phyloP scores from a whole-genome alignment of 768 basidiomycete genomes.

The Xerocomellus chrysenteron region DNA sequence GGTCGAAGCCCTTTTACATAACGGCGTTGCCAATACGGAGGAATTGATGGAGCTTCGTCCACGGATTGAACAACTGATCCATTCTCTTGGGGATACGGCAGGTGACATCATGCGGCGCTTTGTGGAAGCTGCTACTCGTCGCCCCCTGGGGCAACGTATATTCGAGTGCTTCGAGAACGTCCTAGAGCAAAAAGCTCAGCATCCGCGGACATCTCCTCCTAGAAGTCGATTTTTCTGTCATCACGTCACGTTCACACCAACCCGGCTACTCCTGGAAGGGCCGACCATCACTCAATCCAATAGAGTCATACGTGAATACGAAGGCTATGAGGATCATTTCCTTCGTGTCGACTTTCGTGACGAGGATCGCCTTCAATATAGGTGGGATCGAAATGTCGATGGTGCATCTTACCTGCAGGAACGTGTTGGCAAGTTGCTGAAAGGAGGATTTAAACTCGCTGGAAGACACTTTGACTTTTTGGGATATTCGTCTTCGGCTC shows the following conservation, averaged over 20 bases:
- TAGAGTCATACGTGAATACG: slow-evolving; percentile 69
- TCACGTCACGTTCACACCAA: slow-evolving; percentile 76
- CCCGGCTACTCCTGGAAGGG: slow-evolving; percentile 70
- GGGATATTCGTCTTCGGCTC: slow-evolving; percentile 76
- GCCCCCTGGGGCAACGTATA: slow-evolving; percentile 43
- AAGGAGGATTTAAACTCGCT: slow-evolving; percentile 65
- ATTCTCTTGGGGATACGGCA: slow-evolving; percentile 35
- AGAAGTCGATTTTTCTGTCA: slow-evolving; percentile 59
- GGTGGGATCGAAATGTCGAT: slow-evolving; percentile 69
- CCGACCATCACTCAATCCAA: slow-evolving; percentile 78
- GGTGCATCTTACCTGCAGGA: slow-evolving; percentile 52
- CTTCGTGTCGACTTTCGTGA: slow-evolving; percentile 84
- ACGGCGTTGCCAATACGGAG: slow-evolving; percentile 57
- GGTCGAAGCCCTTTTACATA: slow-evolving; percentile 65
- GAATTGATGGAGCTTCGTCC: slow-evolving; percentile 52
- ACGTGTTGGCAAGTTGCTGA: slow-evolving; percentile 58
- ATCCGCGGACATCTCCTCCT: slow-evolving; percentile 25
- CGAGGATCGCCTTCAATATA: slow-evolving; percentile 73
- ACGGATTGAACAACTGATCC: slow-evolving; percentile 42
- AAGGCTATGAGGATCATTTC: slow-evolving; percentile 62
- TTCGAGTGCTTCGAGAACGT: slow-evolving; percentile 46
- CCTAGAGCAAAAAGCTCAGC: slow-evolving; percentile 14
- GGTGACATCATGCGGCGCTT: slow-evolving; percentile 56
- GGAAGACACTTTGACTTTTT: slow-evolving; percentile 75
- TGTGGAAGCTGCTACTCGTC: slow-evolving; percentile 45